Conservation (phyloP, 2,329 filamentous ascomycete genomes). For the Paraphoma chrysanthemicola region DNA sequence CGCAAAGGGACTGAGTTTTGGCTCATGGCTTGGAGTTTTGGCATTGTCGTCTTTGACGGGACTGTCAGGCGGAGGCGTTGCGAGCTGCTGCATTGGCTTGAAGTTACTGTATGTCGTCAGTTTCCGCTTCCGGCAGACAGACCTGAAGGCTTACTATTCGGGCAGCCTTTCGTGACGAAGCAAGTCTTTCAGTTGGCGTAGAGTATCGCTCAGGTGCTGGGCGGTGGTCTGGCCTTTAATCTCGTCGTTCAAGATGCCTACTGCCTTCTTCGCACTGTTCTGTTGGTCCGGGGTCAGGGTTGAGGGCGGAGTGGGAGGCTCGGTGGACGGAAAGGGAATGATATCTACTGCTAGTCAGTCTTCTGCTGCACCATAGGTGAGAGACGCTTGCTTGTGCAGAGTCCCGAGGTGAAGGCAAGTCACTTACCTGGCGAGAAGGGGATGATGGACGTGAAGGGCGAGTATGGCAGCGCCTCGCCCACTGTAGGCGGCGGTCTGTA, state of each 20-base stretch:
- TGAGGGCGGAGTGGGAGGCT: conserved; percentile 49
- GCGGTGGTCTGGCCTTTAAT: conserved; percentile 66
- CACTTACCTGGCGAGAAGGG: conserved; percentile 76
- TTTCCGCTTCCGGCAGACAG: background rate
- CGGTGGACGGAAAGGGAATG: conserved; percentile 54
- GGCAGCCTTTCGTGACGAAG: conserved; percentile 75
- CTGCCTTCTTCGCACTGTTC: conserved; percentile 56
- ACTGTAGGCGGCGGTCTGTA: conserved; percentile 60
- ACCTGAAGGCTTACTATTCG: conserved; percentile 63
- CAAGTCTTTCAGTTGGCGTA: conserved; percentile 77
- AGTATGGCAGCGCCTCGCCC: conserved; percentile 80
- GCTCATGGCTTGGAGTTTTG: conserved; percentile 14
- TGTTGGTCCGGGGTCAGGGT: conserved; percentile 54
- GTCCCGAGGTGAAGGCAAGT: conserved; percentile 21
- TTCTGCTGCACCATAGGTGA: conserved; percentile 16
- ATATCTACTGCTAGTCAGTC: conserved; percentile 48
- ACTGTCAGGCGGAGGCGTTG: conserved; percentile 40
- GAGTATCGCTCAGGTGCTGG: conserved; percentile 71
- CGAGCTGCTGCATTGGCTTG: conserved; percentile 39
- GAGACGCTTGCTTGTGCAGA: conserved; percentile 15
- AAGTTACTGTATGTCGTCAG: conserved; percentile 36
- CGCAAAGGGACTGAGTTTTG: conserved; percentile 60
- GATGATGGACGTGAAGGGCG: conserved; percentile 79
- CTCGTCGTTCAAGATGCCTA: conserved; percentile 76
- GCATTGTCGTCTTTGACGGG: conserved; percentile 28